Conservation (phyloP, 345 rosid species). For the Populus deltoides region DNA sequence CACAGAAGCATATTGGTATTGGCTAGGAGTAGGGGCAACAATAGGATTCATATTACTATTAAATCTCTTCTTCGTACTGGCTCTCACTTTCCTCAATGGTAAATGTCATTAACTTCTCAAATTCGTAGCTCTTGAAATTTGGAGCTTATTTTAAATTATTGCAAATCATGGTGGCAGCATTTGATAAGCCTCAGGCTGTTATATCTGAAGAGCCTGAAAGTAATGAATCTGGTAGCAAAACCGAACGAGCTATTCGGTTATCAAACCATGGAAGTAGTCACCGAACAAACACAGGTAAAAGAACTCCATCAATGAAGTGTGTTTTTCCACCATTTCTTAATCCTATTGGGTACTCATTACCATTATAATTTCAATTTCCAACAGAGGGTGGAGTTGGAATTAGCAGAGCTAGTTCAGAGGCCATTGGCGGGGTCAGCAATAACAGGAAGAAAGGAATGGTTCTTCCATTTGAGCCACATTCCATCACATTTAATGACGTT, state of each 20-base stretch:
- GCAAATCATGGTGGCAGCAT: conserved; percentile 37
- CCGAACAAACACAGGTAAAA: conserved; percentile 8
- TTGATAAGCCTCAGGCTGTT: conserved; percentile 49
- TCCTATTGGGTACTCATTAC: neutral
- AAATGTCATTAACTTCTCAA: conserved; percentile 16
- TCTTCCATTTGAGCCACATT: conserved; percentile 72
- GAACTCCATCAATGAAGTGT: neutral
- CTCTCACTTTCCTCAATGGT: conserved; percentile 58
- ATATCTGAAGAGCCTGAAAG: conserved; percentile 27
- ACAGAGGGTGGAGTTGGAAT: conserved; percentile 4
- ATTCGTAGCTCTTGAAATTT: neutral
- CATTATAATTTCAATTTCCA: neutral
- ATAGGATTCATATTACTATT: conserved; percentile 36
- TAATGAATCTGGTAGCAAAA: neutral
- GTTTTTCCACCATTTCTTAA: neutral
- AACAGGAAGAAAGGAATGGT: conserved; percentile 59
- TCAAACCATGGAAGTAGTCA: conserved; percentile 4
- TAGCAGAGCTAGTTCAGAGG: neutral
- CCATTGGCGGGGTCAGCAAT: neutral
- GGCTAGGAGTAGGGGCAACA: conserved; percentile 57
- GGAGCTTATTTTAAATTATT: neutral
- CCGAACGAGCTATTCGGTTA: conserved; percentile 12
- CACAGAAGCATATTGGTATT: conserved; percentile 56
- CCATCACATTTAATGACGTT: conserved; percentile 55
- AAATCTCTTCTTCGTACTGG: conserved; percentile 39